Evolutionary conservation across 129 eudicot genomes (phyloP), one percentile per base, ranked within the genome.

Genomic region (Solidago caesia): DNA sequence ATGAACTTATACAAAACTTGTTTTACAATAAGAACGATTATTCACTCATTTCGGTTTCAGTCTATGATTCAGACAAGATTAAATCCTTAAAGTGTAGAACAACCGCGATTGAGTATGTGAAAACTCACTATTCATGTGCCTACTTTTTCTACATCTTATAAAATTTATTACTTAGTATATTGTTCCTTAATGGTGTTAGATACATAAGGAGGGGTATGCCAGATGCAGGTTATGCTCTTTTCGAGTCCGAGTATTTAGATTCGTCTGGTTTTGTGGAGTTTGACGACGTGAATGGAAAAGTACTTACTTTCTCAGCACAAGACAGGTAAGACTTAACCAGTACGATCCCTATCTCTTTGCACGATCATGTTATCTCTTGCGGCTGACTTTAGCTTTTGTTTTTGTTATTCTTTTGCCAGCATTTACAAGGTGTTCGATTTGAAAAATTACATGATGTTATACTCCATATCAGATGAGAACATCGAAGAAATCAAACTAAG

Each of bases 231-330:
- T 89, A 81, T 81, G 85, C 96, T 6, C 86, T 89, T 59, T 87
- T 89, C 71, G 96, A 89, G 78, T 68, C 86, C 15, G 96, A 89
- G 77, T 89, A 90, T 26, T 68, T 89, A 64, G 85, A 85, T 67
- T 87, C 92, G 92, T 90, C 92, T 13, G 89, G 92, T 13, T 87
- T 87, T 87, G 92, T 87, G 49, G 96, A 85, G 80, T 87, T 85
- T 64, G 96, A 89, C 83, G 96, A 89, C 74, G 96, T 87, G 13
- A 89, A 89, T 45, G 96, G 87, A 45, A 89, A 89, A 74, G 90
- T 89, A 56, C 90, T 89, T 62, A 89, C 92, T 44, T 87, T 80
- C 52, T 89, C 96, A 55, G 92, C 92, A 29, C 92, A 87, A 44
- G 96, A 87, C 73, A 84, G 96, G 96, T 81, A 82, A 51, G 5